A percentile compares a stretch with the other conserved stretches of the same genome.
Evolutionary conservation across 2,329 filamentous ascomycete genomes (phyloP).

Genomic region (Diaporthe humulicola): DNA sequence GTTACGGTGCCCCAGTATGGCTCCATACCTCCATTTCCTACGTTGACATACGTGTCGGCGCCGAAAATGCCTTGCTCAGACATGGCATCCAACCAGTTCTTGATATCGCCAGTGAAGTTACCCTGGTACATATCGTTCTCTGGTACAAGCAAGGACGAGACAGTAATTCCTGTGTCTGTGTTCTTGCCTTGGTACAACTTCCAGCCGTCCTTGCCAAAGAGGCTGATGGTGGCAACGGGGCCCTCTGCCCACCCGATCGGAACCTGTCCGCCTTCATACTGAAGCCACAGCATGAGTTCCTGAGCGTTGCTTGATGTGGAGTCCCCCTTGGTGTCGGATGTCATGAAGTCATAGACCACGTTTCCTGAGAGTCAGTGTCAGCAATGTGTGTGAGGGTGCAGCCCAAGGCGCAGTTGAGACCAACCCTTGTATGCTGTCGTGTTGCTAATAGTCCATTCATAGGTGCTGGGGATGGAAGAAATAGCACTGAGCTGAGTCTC

Average conservation of each 20-base stretch:
- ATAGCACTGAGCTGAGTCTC: conserved; percentile 55
- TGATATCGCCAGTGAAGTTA: conserved; percentile 54
- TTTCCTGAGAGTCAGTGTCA: conserved; percentile 47
- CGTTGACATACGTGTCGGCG: conserved; percentile 55
- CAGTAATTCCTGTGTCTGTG: conserved; percentile 56
- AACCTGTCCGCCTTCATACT: conserved; percentile 58
- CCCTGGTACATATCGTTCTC: conserved; percentile 54
- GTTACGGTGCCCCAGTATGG: conserved; percentile 44
- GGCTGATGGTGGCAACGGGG: conserved; percentile 50
- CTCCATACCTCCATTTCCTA: conserved; percentile 55
- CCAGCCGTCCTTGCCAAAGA: conserved; percentile 54
- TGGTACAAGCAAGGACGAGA: conserved; percentile 51
- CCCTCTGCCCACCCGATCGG: conserved; percentile 56
- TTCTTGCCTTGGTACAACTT: conserved; percentile 58
- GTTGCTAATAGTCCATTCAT: conserved; percentile 55
- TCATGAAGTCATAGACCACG: conserved; percentile 60
- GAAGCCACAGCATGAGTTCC: conserved; percentile 60
- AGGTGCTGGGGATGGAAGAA: conserved; percentile 54
- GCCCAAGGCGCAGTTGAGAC: neutral
- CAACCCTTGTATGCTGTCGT: conserved; percentile 54
- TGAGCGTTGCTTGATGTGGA: conserved; percentile 54
- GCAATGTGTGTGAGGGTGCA: neutral
- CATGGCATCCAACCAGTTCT: conserved; percentile 56
- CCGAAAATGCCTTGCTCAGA: conserved; percentile 53
- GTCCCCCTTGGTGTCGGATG: conserved; percentile 56